Base-by-base conservation (phyloP, 345 rosid species). In the Pelargonium nanum region DNA sequence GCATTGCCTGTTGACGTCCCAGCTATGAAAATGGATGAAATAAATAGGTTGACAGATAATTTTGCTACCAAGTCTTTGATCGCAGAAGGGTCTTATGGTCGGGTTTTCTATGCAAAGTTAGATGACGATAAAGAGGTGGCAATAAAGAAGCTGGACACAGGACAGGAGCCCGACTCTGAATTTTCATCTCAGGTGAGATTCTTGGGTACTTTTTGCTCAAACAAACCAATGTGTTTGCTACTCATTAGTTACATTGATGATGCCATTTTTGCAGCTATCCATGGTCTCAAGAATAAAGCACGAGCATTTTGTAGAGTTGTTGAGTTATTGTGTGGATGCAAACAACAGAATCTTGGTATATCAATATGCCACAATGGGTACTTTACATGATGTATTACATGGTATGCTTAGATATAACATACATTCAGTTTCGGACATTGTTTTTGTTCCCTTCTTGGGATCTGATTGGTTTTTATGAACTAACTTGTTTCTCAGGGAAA, bases 31-130 rank as follows among this genome's bases (percentile, higher is more conserved):
- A 66, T 93, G 62, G 95, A 81, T 15, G 92, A 85, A 78, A 55
- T 93, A 58, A 89, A 86, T 30, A 74, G 78, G 70, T 61, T 73
- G 53, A 85, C 96, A 0, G 70, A 63, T 32, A 90, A 88, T 67
- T 94, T 94, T 30, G 97, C 93, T 1, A 62, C 77, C 20, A 86
- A 90, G 82, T 83, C 99, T 20, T 66, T 94, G 77, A 83, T 90
- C 0, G 99, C 95, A 57, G 99, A 94, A 76, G 99, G 97, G 59
- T 90, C 99, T n/a, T 94, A 88, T 26, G 97, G 97, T 61, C 85
- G 97, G 25, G 99, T 90, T 65, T 94, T 86, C 69, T 65, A 50
- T 44, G 99, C 88, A 58, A 82, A 77, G 67, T 66, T 85, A 68
- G 70, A 54, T 58, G 65, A 75, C 17, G 88, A 81, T 6, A 69